Evolutionary conservation across 257 asterid genomes (phyloP).

Genomic region (Lithospermum erythrorhizon): DNA sequence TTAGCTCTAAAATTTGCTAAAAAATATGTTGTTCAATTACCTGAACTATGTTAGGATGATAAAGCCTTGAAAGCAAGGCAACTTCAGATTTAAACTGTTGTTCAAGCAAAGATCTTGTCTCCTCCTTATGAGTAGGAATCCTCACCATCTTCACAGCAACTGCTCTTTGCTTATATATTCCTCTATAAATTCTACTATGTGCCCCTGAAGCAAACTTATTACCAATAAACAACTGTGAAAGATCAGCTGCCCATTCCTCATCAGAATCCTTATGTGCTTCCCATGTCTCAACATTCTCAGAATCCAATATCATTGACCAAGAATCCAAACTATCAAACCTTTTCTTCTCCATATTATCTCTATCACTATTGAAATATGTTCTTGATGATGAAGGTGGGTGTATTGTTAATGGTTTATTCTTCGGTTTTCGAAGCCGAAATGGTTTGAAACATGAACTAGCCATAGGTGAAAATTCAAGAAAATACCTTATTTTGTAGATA

Average conservation of each 20-base stretch:
- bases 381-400: constrained; percentile 42
- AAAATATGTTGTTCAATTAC: constrained; percentile 8
- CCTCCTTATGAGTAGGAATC: constrained; percentile 34
- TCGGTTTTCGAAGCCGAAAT: constrained; percentile 40
- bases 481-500: neutral
- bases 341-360: constrained; percentile 63
- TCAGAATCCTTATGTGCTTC: constrained; percentile 52
- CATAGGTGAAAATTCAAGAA: constrained; percentile 17
- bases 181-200: constrained; percentile 36
- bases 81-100: constrained; percentile 41
- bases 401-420: constrained; percentile 24
- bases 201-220: constrained; percentile 40
- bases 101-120: constrained; percentile 30
- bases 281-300: constrained; percentile 80
- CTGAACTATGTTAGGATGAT: constrained; percentile 38
- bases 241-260: constrained; percentile 37
- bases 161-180: constrained; percentile 35
- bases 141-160: constrained; percentile 45
- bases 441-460: constrained; percentile 69
- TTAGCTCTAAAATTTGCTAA: too few relatives aligned
- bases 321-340: constrained; percentile 90
- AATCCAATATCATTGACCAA: constrained; percentile 94
- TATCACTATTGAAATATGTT: constrained; percentile 28
- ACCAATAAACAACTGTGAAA: constrained; percentile 37
- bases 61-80: constrained; percentile 34